Base-by-base conservation (phyloP, 2,329 filamentous ascomycete species). In the Diaporthe humulicola region DNA sequence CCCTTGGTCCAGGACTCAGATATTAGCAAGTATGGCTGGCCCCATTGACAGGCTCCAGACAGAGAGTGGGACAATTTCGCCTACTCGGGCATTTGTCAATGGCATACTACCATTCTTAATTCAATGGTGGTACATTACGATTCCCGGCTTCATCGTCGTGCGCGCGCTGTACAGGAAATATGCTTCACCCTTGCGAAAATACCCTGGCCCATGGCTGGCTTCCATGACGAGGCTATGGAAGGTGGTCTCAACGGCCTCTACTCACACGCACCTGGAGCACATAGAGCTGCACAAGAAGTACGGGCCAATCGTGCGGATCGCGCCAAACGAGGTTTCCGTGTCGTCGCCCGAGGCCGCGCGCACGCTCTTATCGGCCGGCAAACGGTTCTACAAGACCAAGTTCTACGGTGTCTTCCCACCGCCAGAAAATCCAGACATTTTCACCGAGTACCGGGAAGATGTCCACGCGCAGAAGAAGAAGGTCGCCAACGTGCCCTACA, bases 381-480 rank as follows among this genome's bases (percentile, higher is more conserved):
- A 88, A 79, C 84, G 86, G 28, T 89, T 89, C 81, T 84, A 86
- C 81, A 89, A 89, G 83, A 89, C 88, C 4, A 81, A 85, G 73
- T 89, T 89, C 76, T 89, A 89, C 78, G 82, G 80, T 52, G 88
- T 90, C 9, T 90, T 90, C 78, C 88, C 88, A 40, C 88, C 88
- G 4, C 86, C 87, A 0, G 87, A 89, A 81, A 89, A 90, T 81
- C 88, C 88, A 8, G 88, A 90, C 75, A 90, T 90, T 79, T 90
- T 90, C 81, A 90, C 89, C 54, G 88, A 90, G 79, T 86, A 84
- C 22, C 83, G 88, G 71, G 88, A 90, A 80, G 83, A 86, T 9
- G 86, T 88, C n/a, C 89, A 90, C 79, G 87, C 88, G 0, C 83
- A 85, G 75, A 90, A 89, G 84, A 90, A 90, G 81, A 85, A 87